Base-by-base conservation (phyloP, 2,329 filamentous ascomycete genomes). In the Zelopaecilomyces penicillatus region DNA sequence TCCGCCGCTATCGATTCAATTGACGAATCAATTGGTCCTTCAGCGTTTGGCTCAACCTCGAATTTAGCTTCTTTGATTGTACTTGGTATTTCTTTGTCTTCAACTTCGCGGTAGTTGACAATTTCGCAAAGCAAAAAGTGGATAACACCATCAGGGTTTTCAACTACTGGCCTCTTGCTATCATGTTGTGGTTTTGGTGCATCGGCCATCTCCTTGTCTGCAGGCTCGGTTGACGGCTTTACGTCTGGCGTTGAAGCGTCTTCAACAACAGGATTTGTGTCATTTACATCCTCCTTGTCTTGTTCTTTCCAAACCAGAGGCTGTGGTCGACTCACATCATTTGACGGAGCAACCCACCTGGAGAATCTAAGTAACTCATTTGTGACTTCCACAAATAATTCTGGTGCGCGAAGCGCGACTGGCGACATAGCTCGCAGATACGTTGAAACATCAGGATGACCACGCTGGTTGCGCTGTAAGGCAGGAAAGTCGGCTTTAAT, bases 81-180 rank as follows among this genome's bases (percentile, higher is more conserved):
- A 42, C 58, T 55, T 9, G 68, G 48, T 9, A 75, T 64, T 47
- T 90, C 84, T 57, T 85, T 90, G 57, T 97, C 91, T 33, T 95
- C 87, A 5, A 95, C 88, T 59, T 95, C 90, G 56, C 85, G 85
- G 66, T 95, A 97, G 41, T 87, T 90, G 45, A 96, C 74, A 38
- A 98, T 71, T 62, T 98, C 93, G 47, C 87, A 94, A 4, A 98
- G 80, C 26, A 98, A 73, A 64, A 95, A 98, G 58, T 97, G 88
- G 46, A 98, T 83, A 4, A 98, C 88, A 4, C 93, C 93, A 63
- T 97, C 93, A 0, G 91, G 88, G 50, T 93, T 89, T 62, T 96
- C 90, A 5, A 96, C 82, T 9, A 90, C 75, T 1, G 93, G 91
- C 6, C 86, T 73, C 65, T 94, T 96, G 35, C 80, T 66, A 48